Conservation (phyloP, 495 filamentous ascomycete species). For the Neurospora sp. region DNA sequence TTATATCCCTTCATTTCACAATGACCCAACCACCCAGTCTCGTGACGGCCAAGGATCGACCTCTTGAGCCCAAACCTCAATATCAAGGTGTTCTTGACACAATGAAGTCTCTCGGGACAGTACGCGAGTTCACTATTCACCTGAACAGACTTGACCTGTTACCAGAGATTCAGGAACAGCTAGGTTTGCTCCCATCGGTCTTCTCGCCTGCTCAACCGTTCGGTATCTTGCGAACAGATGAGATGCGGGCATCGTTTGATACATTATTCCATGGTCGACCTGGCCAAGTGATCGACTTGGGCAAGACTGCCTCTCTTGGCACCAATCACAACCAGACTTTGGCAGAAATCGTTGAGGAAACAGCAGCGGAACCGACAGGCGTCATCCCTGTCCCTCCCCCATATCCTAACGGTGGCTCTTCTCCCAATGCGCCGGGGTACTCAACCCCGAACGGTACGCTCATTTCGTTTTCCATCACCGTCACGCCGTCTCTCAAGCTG, state of each 20-base stretch:
- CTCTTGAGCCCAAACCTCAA: too few species aligned
- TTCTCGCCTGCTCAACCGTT: not conserved
- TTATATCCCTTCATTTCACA: too few species aligned
- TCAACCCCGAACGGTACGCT: not conserved
- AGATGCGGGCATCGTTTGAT: not conserved
- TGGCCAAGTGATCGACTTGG: not conserved
- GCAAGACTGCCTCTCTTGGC: not conserved
- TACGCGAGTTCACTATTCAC: conserved; percentile 1
- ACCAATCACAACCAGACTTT: not conserved
- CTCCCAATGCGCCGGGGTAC: not conserved
- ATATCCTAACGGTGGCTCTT: not conserved
- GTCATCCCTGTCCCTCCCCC: not conserved
- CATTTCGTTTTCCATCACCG: not conserved
- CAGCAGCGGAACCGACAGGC: not conserved
- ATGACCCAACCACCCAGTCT: too few species aligned
- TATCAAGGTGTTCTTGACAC: not conserved
- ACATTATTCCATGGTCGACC: not conserved
- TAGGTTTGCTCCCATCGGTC: conserved; percentile 1
- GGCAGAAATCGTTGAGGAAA: not conserved
- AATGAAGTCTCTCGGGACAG: not conserved
- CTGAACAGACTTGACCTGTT: not conserved
- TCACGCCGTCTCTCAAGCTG: not conserved
- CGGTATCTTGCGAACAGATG: not conserved
- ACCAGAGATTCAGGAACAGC: not conserved
- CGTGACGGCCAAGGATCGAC: too few species aligned